Evolutionary conservation across 2,329 filamentous ascomycete genomes (phyloP).

Genomic region (Cryphonectria parasitica): DNA sequence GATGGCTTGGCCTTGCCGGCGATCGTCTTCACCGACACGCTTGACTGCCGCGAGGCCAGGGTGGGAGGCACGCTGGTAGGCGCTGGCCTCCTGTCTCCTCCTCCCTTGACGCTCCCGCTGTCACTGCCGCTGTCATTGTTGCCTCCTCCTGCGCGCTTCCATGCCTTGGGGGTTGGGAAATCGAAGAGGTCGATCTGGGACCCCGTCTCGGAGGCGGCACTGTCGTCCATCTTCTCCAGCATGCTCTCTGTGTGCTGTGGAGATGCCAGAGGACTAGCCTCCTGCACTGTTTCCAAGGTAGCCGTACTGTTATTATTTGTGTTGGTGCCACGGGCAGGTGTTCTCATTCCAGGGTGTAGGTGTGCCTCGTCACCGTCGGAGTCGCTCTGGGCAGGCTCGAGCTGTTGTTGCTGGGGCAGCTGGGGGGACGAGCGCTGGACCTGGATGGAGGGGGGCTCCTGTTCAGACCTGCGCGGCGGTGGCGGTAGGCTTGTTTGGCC

Average conservation of each 20-base stretch:
- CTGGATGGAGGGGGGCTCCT: conserved; percentile 56
- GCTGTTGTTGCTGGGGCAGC: conserved; percentile 49
- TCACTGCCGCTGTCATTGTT: conserved; percentile 66
- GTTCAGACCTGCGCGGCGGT: conserved; percentile 50
- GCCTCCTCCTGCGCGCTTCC: conserved; percentile 9
- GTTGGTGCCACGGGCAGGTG: conserved; percentile 62
- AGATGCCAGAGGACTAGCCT: conserved; percentile 78
- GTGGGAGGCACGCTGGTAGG: conserved; percentile 52
- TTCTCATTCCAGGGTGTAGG: conserved; percentile 58
- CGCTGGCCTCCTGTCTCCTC: conserved; percentile 47
- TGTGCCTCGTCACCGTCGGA: conserved; percentile 57
- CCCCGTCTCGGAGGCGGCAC: conserved; percentile 47
- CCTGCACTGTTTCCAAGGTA: conserved; percentile 86
- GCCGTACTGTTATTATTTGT: conserved; percentile 49
- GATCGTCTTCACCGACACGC: conserved; percentile 65
- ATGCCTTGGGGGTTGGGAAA: conserved; percentile 35
- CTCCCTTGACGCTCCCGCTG: conserved; percentile 56
- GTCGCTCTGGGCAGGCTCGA: conserved; percentile 48
- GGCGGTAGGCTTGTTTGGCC: conserved; percentile 51
- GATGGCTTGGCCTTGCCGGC: conserved; percentile 64
- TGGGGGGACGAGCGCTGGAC: conserved; percentile 53
- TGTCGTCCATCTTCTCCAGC: conserved; percentile 57
- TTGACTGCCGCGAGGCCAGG: conserved; percentile 68
- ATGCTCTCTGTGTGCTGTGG: conserved; percentile 51
- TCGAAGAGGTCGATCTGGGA: conserved; percentile 48